These are phyloP conservation scores for Globisporangium uncinulatum DNA, from an alignment of 352 stramenopile genomes.

Conservation along the genomic window DNA sequence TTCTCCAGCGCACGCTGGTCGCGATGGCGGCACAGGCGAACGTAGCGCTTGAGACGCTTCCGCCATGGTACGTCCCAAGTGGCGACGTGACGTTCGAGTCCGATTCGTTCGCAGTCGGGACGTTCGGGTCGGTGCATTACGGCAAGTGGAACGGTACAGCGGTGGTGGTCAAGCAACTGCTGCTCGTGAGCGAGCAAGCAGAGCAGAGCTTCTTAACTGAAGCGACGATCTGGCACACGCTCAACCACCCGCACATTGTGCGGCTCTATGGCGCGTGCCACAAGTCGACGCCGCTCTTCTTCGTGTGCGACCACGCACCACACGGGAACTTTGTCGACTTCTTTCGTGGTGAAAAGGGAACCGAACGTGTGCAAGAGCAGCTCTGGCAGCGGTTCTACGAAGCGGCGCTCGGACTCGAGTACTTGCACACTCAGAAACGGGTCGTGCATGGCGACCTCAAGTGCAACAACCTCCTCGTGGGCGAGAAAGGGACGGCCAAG, in stretches of 20 bases:
- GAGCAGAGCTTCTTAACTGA: slow-evolving; percentile 22
- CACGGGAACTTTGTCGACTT: slow-evolving; percentile 35
- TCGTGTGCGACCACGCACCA: slow-evolving; percentile 33
- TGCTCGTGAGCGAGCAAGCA: neutral
- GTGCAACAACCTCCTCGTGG: no score
- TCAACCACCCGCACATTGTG: slow-evolving; percentile 27
- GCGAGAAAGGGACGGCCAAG: slow-evolving; percentile 26
- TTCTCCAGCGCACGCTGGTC: slow-evolving; percentile 14
- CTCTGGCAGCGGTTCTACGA: slow-evolving; percentile 30
- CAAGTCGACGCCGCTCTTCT: slow-evolving; percentile 15
- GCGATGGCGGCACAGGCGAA: slow-evolving; percentile 8
- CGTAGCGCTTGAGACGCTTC: slow-evolving; percentile 7
- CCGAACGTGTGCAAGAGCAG: slow-evolving; percentile 8
- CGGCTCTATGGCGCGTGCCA: slow-evolving; percentile 29
- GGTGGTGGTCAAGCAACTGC: slow-evolving; percentile 32
- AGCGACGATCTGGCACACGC: slow-evolving; percentile 21
- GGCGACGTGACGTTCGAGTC: slow-evolving; percentile 10
- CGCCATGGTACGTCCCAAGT: slow-evolving; percentile 16
- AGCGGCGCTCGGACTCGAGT: slow-evolving; percentile 40
- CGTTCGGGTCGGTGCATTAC: slow-evolving; percentile 14
- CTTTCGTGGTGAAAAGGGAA: no score
- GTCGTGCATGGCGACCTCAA: slow-evolving; percentile 82
- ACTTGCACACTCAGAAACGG: slow-evolving; percentile 46
- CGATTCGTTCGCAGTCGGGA: slow-evolving; percentile 7
- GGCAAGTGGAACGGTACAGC: slow-evolving; percentile 17